Evolutionary conservation across 306 rosid species (phyloP).

Genomic region (Chamaecrista fasciculata): DNA sequence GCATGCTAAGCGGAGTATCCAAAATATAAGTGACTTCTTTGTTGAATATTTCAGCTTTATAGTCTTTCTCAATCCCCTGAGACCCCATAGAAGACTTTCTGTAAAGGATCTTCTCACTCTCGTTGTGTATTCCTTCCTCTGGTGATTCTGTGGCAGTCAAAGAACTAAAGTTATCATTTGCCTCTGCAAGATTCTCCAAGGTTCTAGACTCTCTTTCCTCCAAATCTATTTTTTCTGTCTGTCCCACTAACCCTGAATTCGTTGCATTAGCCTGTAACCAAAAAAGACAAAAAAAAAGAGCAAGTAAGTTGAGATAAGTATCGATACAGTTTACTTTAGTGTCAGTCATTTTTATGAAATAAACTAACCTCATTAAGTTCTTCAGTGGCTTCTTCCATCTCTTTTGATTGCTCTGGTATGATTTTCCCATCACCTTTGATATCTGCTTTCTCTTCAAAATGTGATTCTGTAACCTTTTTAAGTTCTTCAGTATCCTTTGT

Average conservation of each 20-base stretch:
- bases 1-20: not conserved
- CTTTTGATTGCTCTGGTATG: conserved; percentile 21
- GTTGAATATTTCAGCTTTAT: not conserved
- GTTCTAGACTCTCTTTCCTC: not conserved
- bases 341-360: not conserved
- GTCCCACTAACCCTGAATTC: not conserved
- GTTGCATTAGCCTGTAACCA: conserved; percentile 1
- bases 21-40: not conserved
- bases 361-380: conserved; percentile 33
- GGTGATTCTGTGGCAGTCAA: not conserved
- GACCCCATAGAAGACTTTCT: not conserved
- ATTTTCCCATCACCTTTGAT: not conserved
- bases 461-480: not conserved
- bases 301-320: not conserved
- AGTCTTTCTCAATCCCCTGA: not conserved
- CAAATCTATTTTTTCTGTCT: not conserved
- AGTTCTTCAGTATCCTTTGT: conserved; percentile 15
- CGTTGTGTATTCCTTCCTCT: conserved; percentile 2
- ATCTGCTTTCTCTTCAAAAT: conserved; percentile 8
- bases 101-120: not conserved
- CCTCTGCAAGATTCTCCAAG: not conserved
- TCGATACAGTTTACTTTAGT: not conserved
- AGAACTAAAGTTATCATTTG: conserved; percentile 3
- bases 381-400: conserved; percentile 5
- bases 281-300: not conserved